Evolutionary conservation across 495 filamentous ascomycete genomes (phyloP).

Genomic region (Penicillium egyptiacum): DNA sequence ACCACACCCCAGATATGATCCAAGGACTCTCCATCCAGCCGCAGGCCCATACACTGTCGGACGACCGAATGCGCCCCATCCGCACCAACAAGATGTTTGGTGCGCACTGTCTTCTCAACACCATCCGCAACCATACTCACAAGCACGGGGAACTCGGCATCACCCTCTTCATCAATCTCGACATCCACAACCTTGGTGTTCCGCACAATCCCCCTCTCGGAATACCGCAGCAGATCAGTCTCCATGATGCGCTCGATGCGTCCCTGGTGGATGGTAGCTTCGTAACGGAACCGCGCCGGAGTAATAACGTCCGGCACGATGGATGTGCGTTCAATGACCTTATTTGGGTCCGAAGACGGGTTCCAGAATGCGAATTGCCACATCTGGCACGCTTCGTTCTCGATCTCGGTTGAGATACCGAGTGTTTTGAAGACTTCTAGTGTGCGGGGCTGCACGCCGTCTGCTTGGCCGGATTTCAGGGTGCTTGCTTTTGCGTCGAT

Average conservation of each 20-base stretch:
- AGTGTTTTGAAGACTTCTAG: constrained; percentile 72
- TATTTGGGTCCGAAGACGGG: constrained; percentile 14
- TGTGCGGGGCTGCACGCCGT: constrained; percentile 53
- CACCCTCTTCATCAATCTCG: constrained; percentile 8
- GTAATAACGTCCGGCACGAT: constrained; percentile 32
- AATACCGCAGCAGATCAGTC: constrained; percentile 24
- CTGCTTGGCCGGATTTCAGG: constrained; percentile 51
- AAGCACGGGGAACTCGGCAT: constrained; percentile 2
- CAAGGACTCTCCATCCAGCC: constrained; percentile 42
- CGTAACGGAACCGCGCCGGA: constrained; percentile 30
- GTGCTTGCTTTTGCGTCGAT: constrained; percentile 30
- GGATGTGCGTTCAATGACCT: constrained; percentile 36
- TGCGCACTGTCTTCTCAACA: constrained; percentile 8
- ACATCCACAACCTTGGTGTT: constrained; percentile 12
- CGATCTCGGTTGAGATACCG: constrained; percentile 54
- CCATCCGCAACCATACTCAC: constrained; percentile 5
- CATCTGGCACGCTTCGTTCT: constrained; percentile 56
- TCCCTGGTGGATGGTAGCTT: constrained; percentile 36
- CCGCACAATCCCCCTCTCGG: constrained; percentile 8
- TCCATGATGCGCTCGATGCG: constrained; percentile 32
- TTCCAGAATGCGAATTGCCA: constrained; percentile 35
- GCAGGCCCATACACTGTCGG: constrained; percentile 37
- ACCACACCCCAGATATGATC: constrained; percentile 42
- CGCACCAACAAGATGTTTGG: constrained; percentile 31
- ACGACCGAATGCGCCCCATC: constrained; percentile 38